These are phyloP conservation scores for Rhytidiadelphus loreus DNA, from an alignment of 225 moss, liverwort and hornwort species.

Conservation along the genomic window DNA sequence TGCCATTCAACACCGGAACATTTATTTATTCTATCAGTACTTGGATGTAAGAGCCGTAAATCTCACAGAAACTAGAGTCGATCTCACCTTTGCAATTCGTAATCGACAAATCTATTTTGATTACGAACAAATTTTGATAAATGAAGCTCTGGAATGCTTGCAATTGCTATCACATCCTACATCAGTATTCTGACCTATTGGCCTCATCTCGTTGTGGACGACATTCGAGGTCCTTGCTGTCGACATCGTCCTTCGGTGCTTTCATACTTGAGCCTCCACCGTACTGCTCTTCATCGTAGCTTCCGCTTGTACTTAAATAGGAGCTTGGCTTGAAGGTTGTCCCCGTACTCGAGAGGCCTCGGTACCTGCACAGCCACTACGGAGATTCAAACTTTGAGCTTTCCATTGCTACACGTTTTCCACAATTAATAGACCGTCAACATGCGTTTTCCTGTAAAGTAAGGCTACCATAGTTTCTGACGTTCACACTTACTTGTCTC, in stretches of 20 bases:
- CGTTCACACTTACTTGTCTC: conserved; percentile 68
- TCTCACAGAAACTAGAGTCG: neutral
- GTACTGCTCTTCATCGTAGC: conserved; percentile 53
- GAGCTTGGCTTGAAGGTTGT: conserved; percentile 52
- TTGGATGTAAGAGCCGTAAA: neutral
- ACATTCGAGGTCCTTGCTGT: conserved; percentile 21
- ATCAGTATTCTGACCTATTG: conserved; percentile 12
- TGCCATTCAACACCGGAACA: neutral
- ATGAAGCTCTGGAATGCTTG: neutral
- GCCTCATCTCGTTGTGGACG: conserved; percentile 12
- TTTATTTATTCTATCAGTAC: neutral
- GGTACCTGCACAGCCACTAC: conserved; percentile 41
- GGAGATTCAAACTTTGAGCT: neutral
- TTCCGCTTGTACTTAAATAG: conserved; percentile 61
- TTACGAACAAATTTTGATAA: neutral
- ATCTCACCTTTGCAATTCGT: neutral
- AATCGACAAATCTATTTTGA: neutral
- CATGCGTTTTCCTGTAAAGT: neutral
- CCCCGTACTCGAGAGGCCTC: conserved; percentile 67
- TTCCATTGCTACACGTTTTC: neutral
- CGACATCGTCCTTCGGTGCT: conserved; percentile 16
- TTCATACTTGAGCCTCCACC: conserved; percentile 19
- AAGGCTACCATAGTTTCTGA: neutral
- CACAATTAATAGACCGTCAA: neutral
- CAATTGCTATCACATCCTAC: neutral